A percentile compares a stretch with the other conserved stretches of the same genome.
phyloP scores from a whole-genome alignment of 768 basidiomycete species.

The Cyclocybe cylindracea region DNA sequence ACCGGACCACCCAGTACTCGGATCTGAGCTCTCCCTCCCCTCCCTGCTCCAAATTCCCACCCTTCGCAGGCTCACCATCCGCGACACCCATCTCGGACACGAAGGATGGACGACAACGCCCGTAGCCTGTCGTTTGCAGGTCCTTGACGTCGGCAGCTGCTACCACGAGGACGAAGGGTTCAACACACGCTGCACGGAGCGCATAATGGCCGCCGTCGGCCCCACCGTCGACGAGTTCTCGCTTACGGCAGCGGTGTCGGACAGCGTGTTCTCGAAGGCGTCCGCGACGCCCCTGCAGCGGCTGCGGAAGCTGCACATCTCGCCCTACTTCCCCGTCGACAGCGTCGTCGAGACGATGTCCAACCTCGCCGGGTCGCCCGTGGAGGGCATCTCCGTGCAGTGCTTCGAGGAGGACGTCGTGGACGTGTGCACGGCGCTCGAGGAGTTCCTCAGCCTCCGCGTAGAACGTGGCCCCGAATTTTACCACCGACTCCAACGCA shows the following conservation, averaged over 20 bases:
- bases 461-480: slow-evolving; percentile 49
- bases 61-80: slow-evolving; percentile 61
- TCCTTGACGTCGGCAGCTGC: slow-evolving; percentile 60
- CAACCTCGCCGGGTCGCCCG: slow-evolving; percentile 58
- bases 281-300: slow-evolving; percentile 45
- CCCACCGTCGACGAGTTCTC: slow-evolving; percentile 56
- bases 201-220: slow-evolving; percentile 62
- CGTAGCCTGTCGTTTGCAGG: slow-evolving; percentile 50
- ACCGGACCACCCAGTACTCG: slow-evolving; percentile 54
- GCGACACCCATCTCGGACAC: slow-evolving; percentile 73
- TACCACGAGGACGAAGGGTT: slow-evolving; percentile 52
- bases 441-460: slow-evolving; percentile 55
- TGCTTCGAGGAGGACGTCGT: slow-evolving; percentile 65
- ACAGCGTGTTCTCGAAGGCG: slow-evolving; percentile 43
- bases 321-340: slow-evolving; percentile 63
- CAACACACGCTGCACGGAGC: slow-evolving; percentile 56
- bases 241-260: slow-evolving; percentile 47
- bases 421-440: slow-evolving; percentile 58
- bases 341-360: slow-evolving; percentile 59
- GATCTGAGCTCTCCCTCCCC: slow-evolving; percentile 60
- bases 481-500: slow-evolving; percentile 48
- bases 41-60: slow-evolving; percentile 64
- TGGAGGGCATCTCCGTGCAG: slow-evolving; percentile 56
- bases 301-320: slow-evolving; percentile 58
- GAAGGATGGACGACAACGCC: slow-evolving; percentile 54